These are phyloP conservation scores for Sporisorium graminicola DNA, from an alignment of 1,284 basidiomycete species.

Conservation along the genomic window DNA sequence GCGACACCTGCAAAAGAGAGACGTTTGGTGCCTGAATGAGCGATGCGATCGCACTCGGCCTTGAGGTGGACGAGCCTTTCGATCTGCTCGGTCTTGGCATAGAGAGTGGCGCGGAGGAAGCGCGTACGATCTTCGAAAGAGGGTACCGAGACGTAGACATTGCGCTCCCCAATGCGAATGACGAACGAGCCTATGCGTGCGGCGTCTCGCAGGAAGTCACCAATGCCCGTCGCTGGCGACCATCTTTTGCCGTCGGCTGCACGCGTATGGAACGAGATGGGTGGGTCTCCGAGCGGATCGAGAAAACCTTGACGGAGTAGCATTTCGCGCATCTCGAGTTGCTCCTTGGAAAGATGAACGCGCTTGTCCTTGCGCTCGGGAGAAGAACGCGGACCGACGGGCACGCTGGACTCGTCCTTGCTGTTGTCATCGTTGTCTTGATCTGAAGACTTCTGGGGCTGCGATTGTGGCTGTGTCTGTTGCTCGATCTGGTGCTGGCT, in stretches of 20 bases:
- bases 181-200: constrained; percentile 59
- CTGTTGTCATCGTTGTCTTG: not conserved
- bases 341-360: constrained; percentile 28
- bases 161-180: constrained; percentile 56
- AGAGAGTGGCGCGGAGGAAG: constrained; percentile 52
- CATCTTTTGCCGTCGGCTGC: constrained; percentile 57
- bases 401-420: constrained; percentile 27
- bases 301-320: constrained; percentile 46
- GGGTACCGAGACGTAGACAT: constrained; percentile 56
- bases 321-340: constrained; percentile 46
- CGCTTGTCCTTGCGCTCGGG: constrained; percentile 45
- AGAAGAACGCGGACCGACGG: constrained; percentile 27
- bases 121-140: constrained; percentile 62
- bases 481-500: constrained; percentile 31
- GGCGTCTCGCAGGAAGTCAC: constrained; percentile 61
- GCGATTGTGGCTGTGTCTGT: not conserved
- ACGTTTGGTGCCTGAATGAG: constrained; percentile 51
- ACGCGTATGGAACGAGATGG: constrained; percentile 62
- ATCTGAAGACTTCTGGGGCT: not conserved
- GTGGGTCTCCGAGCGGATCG: constrained; percentile 53
- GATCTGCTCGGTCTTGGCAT: constrained; percentile 58
- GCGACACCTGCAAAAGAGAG: constrained; percentile 58
- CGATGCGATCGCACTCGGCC: constrained; percentile 58
- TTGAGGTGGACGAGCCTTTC: constrained; percentile 57
- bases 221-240: constrained; percentile 63